Conservation (phyloP, 768 basidiomycete species). For the Mycena crocata region DNA sequence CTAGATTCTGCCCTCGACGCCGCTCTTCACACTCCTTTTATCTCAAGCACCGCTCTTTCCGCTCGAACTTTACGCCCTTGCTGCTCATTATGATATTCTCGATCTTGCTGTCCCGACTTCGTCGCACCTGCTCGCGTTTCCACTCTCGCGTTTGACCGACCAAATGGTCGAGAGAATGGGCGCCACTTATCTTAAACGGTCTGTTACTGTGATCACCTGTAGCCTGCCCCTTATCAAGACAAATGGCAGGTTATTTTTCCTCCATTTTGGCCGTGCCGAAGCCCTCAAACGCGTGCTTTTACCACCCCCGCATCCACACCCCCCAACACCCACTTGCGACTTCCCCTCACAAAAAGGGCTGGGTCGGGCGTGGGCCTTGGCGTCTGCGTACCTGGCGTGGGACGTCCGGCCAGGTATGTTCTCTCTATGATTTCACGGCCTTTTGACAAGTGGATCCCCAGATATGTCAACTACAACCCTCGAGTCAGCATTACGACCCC, state of each 20-base stretch:
- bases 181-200: conserved; percentile 78
- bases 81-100: conserved; percentile 72
- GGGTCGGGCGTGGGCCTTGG: conserved; percentile 85
- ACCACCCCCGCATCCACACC: conserved; percentile 80
- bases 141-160: conserved; percentile 76
- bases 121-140: conserved; percentile 78
- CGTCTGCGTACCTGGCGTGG: conserved; percentile 87
- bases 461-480: conserved; percentile 81
- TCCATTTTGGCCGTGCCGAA: conserved; percentile 86
- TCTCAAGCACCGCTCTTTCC: conserved; percentile 76
- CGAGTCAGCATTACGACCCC: conserved; percentile 76
- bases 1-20: conserved; percentile 61
- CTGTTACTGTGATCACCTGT: not conserved
- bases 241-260: conserved; percentile 68
- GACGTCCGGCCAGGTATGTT: conserved; percentile 80
- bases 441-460: conserved; percentile 39
- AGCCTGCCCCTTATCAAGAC: not conserved
- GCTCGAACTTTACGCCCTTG: conserved; percentile 78
- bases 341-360: conserved; percentile 83
- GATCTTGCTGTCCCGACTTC: conserved; percentile 83
- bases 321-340: conserved; percentile 77
- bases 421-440: not conserved
- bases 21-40: conserved; percentile 70
- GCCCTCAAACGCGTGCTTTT: conserved; percentile 84
- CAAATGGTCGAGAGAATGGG: conserved; percentile 78